These are phyloP conservation scores for Teratosphaeria zuluensis DNA, from an alignment of 2,329 filamentous ascomycete genomes.

Conservation along the genomic window DNA sequence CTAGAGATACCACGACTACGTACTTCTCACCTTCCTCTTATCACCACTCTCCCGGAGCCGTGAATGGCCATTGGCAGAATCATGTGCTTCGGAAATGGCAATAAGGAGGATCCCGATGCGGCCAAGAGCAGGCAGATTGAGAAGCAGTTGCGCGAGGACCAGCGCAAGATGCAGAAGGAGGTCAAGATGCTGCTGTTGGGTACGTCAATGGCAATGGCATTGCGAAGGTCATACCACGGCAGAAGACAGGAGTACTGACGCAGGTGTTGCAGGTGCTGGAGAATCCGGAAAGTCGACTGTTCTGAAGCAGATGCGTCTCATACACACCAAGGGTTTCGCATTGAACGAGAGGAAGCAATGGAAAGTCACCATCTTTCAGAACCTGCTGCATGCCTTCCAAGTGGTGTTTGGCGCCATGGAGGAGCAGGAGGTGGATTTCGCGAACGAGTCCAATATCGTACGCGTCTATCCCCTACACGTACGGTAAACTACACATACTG, in stretches of 20 bases:
- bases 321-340: conserved; percentile 86
- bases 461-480: conserved; percentile 17
- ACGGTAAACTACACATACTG: conserved; percentile 15
- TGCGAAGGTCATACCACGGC: neutral
- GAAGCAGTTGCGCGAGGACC: conserved; percentile 72
- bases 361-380: conserved; percentile 91
- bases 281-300: conserved; percentile 96
- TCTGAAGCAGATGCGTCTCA: conserved; percentile 97
- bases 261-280: conserved; percentile 61
- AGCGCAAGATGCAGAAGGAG: conserved; percentile 75
- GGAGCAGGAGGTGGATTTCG: conserved; percentile 70
- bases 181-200: conserved; percentile 90
- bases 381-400: conserved; percentile 85
- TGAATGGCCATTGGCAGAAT: conserved; percentile 21
- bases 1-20: neutral
- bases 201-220: conserved; percentile 31
- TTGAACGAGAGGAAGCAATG: conserved; percentile 85
- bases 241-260: conserved; percentile 18
- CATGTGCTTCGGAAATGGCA: conserved; percentile 43
- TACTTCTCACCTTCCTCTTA: neutral
- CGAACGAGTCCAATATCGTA: conserved; percentile 70
- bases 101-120: conserved; percentile 38
- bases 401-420: conserved; percentile 86
- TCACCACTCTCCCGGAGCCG: neutral
- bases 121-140: conserved; percentile 65